These are phyloP conservation scores for Coccomyxa subellipsoidea DNA, from an alignment of 163 green algal genomes.

Conservation along the genomic window DNA sequence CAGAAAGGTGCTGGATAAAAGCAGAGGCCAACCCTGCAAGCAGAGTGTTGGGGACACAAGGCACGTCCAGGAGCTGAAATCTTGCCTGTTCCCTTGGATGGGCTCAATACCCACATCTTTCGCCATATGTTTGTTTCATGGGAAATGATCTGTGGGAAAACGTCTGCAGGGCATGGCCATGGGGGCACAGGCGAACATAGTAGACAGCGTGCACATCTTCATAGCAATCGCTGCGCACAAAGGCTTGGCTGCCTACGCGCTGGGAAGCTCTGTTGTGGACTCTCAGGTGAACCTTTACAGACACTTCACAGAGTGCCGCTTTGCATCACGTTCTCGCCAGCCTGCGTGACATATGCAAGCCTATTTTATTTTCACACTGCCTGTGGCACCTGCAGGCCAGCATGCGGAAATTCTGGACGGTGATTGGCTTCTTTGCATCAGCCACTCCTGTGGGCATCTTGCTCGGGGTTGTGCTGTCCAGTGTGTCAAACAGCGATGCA, in stretches of 20 bases:
- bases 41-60: too few species aligned
- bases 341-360: too few species aligned
- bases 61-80: too few species aligned
- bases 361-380: not conserved
- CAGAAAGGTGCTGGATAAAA: too few species aligned
- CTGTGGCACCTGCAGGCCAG: not conserved
- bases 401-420: slow-evolving; percentile 59
- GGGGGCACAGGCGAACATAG: slow-evolving; percentile 51
- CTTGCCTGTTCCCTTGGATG: too few species aligned
- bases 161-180: slow-evolving; percentile 57
- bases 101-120: too few species aligned
- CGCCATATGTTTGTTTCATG: too few species aligned
- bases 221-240: slow-evolving; percentile 81
- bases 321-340: too few species aligned
- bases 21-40: too few species aligned
- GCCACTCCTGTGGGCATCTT: slow-evolving; percentile 76
- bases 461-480: slow-evolving; percentile 57
- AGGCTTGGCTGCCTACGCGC: slow-evolving; percentile 78
- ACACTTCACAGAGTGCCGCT: too few species aligned
- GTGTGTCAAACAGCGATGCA: slow-evolving; percentile 36
- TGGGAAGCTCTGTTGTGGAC: slow-evolving; percentile 75
- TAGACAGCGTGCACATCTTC: slow-evolving; percentile 74
- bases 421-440: slow-evolving; percentile 62
- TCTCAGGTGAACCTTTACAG: slow-evolving; percentile 11
- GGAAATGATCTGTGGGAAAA: too few species aligned